phyloP scores from a whole-genome alignment of 345 rosid genomes.

The Ailanthus altissimus region DNA sequence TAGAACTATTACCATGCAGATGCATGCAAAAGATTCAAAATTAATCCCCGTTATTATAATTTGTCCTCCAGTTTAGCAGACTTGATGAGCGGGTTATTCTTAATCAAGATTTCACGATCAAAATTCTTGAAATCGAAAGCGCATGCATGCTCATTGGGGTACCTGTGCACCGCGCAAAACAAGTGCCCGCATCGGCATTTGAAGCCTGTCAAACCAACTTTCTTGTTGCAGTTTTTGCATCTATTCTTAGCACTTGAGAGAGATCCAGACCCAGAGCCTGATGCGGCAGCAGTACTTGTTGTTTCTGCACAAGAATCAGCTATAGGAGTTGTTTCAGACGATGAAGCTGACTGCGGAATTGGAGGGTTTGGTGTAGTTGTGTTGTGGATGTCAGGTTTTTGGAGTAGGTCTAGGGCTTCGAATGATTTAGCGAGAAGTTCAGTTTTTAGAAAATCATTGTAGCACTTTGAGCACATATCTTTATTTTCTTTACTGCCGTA shows the following conservation, averaged over 20 bases:
- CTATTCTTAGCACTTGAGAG: background rate
- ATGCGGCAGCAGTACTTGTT: background rate
- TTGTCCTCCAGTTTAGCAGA: slow-evolving; percentile 21
- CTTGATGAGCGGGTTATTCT: slow-evolving; percentile 27
- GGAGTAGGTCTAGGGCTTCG: background rate
- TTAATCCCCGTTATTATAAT: background rate
- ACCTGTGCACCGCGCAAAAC: slow-evolving; percentile 36
- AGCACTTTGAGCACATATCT: slow-evolving; percentile 39
- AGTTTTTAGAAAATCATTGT: slow-evolving; percentile 20
- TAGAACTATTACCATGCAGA: too few relatives aligned
- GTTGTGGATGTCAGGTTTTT: background rate
- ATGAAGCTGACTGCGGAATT: background rate
- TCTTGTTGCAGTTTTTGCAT: slow-evolving; percentile 27
- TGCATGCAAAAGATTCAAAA: background rate
- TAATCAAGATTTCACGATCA: slow-evolving; percentile 21
- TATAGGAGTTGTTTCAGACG: background rate
- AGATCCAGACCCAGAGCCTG: background rate
- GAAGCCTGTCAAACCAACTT: slow-evolving; percentile 27
- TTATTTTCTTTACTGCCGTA: slow-evolving; percentile 23
- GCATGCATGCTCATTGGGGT: slow-evolving; percentile 42
- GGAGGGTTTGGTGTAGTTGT: background rate
- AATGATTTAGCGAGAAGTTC: background rate
- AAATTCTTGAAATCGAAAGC: slow-evolving; percentile 31
- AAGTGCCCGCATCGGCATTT: slow-evolving; percentile 33
- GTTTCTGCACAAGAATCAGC: background rate